Conservation (phyloP, 805 yeast species). For the Ogataea saltuana region DNA sequence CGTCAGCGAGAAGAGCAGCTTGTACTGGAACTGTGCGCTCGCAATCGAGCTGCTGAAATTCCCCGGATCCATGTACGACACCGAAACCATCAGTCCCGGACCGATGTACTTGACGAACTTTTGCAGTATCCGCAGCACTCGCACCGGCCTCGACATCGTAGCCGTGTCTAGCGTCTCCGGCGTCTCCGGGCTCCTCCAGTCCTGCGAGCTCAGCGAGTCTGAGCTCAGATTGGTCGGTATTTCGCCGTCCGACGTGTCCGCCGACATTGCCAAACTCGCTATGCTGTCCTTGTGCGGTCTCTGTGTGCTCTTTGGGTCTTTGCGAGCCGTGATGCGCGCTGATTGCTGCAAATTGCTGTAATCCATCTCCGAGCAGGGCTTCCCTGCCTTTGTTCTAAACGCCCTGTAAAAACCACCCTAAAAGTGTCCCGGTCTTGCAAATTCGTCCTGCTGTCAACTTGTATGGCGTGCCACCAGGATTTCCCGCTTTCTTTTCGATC, state of each 20-base stretch:
- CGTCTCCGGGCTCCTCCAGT: neutral
- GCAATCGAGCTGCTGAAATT: constrained; percentile 94
- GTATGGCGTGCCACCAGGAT: no score
- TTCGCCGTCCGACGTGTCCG: constrained; percentile 2
- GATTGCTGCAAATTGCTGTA: constrained; percentile 6
- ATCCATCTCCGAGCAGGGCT: constrained; percentile 2
- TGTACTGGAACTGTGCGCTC: constrained; percentile 72
- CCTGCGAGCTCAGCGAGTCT: constrained; percentile 1
- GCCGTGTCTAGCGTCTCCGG: neutral
- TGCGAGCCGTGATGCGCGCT: neutral
- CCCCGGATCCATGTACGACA: constrained; percentile 97
- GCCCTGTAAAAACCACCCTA: neutral
- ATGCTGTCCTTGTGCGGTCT: constrained; percentile 1
- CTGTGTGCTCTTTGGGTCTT: neutral
- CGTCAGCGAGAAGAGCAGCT: constrained; percentile 73
- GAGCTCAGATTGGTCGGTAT: constrained; percentile 2
- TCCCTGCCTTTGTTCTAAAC: neutral
- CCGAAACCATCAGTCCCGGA: constrained; percentile 93
- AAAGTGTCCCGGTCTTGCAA: neutral
- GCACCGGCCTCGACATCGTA: constrained; percentile 6
- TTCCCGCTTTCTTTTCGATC: no score
- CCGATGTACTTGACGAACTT: constrained; percentile 63
- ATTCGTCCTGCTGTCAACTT: no score
- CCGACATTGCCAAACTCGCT: constrained; percentile 1
- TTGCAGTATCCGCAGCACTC: constrained; percentile 18